phyloP scores from a whole-genome alignment of 768 basidiomycete species.

The Fomitopsis pulvina region DNA sequence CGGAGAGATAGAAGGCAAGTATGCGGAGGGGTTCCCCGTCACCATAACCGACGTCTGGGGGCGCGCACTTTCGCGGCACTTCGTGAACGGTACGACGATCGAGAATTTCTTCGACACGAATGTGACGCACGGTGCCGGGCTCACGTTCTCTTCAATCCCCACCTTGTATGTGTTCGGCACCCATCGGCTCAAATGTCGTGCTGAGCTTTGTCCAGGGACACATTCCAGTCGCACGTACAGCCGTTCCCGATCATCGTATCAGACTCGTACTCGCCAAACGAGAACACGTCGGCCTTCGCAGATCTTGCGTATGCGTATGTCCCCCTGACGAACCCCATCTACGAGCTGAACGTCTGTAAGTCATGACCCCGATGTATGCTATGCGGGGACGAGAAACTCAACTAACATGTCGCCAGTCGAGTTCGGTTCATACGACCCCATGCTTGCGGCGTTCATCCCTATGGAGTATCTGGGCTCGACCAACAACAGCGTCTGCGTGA shows the following conservation, averaged over 20 bases:
- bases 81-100: slow-evolving; percentile 57
- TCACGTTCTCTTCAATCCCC: slow-evolving; percentile 57
- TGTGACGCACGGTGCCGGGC: slow-evolving; percentile 63
- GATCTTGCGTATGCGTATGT: slow-evolving; percentile 52
- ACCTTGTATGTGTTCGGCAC: slow-evolving; percentile 14
- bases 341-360: slow-evolving; percentile 21
- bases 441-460: slow-evolving; percentile 63
- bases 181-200: not conserved
- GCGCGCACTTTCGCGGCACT: slow-evolving; percentile 66
- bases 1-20: slow-evolving; percentile 51
- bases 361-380: not conserved
- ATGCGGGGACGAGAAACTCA: not conserved
- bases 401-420: slow-evolving; percentile 48
- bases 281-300: slow-evolving; percentile 33
- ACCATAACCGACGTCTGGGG: slow-evolving; percentile 55
- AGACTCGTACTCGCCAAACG: slow-evolving; percentile 42
- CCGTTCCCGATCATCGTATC: slow-evolving; percentile 67
- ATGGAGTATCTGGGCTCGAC: slow-evolving; percentile 59
- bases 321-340: slow-evolving; percentile 25
- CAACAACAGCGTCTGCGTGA: slow-evolving; percentile 56
- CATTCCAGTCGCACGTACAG: slow-evolving; percentile 40
- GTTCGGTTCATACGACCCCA: slow-evolving; percentile 70
- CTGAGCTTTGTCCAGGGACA: slow-evolving; percentile 26
- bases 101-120: slow-evolving; percentile 54
- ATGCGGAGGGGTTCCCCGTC: slow-evolving; percentile 25